Conservation (phyloP, 495 filamentous ascomycete genomes). For the Xylaria scruposa region DNA sequence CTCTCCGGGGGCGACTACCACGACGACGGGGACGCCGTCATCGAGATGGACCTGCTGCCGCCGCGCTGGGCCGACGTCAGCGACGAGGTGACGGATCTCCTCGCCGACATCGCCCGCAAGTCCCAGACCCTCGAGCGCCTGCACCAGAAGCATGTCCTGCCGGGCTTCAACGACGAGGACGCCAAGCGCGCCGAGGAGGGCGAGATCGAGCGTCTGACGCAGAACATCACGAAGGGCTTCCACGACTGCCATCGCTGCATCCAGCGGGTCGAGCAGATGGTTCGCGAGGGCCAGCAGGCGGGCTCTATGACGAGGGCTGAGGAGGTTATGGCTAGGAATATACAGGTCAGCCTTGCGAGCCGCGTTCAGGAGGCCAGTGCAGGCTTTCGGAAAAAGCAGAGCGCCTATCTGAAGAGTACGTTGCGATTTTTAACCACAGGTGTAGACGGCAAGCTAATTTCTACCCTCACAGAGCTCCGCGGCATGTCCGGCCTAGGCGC, state of each 20-base stretch:
- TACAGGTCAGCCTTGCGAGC: constrained; percentile 86
- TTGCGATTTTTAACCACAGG: background rate
- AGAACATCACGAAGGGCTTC: constrained; percentile 86
- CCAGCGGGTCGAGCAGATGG: constrained; percentile 83
- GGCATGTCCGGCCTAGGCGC: constrained; percentile 65
- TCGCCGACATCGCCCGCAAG: constrained; percentile 82
- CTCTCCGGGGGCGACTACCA: constrained; percentile 82
- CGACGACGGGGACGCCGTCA: constrained; percentile 89
- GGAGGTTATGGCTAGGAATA: constrained; percentile 94
- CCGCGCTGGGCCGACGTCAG: constrained; percentile 95
- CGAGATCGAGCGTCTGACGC: constrained; percentile 88
- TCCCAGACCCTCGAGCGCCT: constrained; percentile 85
- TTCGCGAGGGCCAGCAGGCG: constrained; percentile 70
- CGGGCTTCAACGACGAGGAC: constrained; percentile 95
- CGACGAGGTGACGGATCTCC: constrained; percentile 85
- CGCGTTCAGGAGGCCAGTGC: constrained; percentile 93
- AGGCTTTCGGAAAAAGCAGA: constrained; percentile 93
- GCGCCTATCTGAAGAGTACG: constrained; percentile 91
- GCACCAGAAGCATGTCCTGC: constrained; percentile 95
- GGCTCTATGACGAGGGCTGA: constrained; percentile 78
- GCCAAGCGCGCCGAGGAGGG: constrained; percentile 81
- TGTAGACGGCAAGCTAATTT: constrained; percentile 1
- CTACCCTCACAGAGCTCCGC: constrained; percentile 71
- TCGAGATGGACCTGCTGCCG: constrained; percentile 97
- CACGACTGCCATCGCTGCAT: constrained; percentile 89